Conservation (phyloP, 163 green algal species). For the Scenedesmus sp. region DNA sequence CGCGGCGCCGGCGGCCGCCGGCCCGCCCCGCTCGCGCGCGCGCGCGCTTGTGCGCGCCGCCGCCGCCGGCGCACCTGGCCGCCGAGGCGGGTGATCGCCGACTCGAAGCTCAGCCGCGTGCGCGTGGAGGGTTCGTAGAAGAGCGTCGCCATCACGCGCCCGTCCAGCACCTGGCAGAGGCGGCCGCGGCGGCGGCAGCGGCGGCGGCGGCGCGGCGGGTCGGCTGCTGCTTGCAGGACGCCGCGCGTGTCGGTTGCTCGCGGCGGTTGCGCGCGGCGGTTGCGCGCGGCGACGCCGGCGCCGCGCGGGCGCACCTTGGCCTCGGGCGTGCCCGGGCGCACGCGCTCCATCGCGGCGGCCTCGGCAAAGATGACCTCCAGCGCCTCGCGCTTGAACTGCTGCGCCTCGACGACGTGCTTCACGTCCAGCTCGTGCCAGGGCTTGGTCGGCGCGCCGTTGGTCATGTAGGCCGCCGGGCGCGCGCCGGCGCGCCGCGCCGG, state of each 20-base stretch:
- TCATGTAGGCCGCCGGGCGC: no score
- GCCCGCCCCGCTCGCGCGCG: no score
- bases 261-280: no score
- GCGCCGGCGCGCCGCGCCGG: no score
- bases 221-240: no score
- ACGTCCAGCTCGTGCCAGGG: conserved; percentile 42
- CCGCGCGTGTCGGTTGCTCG: no score
- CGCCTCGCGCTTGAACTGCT: conserved; percentile 90
- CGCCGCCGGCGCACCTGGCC: conserved; percentile 53
- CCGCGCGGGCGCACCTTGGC: neutral
- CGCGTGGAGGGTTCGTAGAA: conserved; percentile 99
- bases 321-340: conserved; percentile 33
- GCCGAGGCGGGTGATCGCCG: conserved; percentile 93
- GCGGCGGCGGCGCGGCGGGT: neutral
- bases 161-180: conserved; percentile 73
- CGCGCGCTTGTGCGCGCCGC: no score
- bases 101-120: conserved; percentile 98
- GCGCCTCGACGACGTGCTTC: conserved; percentile 80
- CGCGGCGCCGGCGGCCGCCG: no score
- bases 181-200: neutral
- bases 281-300: no score
- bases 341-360: conserved; percentile 88
- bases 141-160: conserved; percentile 97
- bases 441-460: no score
- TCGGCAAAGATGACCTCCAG: conserved; percentile 92